These are phyloP conservation scores for Agaricus blazei DNA, from an alignment of 768 basidiomycete genomes.

Conservation along the genomic window DNA sequence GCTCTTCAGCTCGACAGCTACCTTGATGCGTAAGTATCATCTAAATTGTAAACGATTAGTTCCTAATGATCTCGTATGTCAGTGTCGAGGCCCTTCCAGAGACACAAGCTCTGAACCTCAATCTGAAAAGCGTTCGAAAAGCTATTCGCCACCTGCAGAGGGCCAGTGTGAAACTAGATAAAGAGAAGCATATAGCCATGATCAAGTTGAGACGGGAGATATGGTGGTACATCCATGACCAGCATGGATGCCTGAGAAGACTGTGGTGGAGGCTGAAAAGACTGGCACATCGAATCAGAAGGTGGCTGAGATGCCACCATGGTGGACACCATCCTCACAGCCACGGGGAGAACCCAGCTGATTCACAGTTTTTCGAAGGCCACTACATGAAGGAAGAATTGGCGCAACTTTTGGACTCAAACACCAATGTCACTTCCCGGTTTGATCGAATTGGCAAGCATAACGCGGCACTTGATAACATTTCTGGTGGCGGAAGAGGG, in stretches of 20 bases:
- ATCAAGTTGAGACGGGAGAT: constrained; percentile 28
- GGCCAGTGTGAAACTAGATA: constrained; percentile 50
- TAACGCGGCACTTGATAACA: not conserved
- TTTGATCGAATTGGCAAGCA: not conserved
- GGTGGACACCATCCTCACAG: not conserved
- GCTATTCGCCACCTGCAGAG: constrained; percentile 41
- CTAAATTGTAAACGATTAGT: not conserved
- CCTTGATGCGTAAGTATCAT: constrained; percentile 42
- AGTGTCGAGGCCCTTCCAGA: constrained; percentile 46
- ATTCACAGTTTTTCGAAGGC: not conserved
- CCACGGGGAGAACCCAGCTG: not conserved
- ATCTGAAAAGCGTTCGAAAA: constrained; percentile 38
- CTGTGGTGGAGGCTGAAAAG: not conserved
- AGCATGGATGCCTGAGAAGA: not conserved
- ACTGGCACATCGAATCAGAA: not conserved
- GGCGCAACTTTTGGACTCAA: not conserved
- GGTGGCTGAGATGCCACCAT: not conserved
- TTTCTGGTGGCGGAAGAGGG: not conserved
- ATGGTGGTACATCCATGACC: no score
- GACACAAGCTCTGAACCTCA: constrained; percentile 15
- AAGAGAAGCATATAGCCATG: constrained; percentile 50
- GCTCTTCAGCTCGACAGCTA: constrained; percentile 56
- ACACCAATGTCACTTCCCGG: no score
- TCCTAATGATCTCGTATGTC: not conserved
- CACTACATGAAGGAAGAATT: not conserved